Evolutionary conservation across 768 basidiomycete genomes (phyloP), one percentile per base, ranked within the genome.

Genomic region (Russula virescens): DNA sequence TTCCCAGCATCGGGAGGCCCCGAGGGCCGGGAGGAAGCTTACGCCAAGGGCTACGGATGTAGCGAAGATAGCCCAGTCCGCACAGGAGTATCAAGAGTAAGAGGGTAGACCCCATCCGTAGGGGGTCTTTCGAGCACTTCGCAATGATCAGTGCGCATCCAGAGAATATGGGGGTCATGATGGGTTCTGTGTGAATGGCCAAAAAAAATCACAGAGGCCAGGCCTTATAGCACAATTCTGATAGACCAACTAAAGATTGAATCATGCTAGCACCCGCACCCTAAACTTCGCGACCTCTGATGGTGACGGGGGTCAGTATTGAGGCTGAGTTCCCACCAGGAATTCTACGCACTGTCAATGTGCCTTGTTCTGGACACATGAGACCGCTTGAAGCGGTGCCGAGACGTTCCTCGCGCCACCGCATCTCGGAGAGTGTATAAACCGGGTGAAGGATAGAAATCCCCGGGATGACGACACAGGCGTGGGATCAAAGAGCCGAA

Each of bases 1-100:
- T 66, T 47, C 65, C 65, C 1, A 66, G 46, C 34, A 66, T 31
- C 31, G 63, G 65, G 18, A 60, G 43, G 34, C 65, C 65, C 2
- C 31, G 58, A 26, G 65, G 65, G 34, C 65, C 65, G 4, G 62
- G 65, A 35, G 65, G 62, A n/a, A 66, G 48, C 40, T 64, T 64
- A 23, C 65, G 62, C 65, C 65, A 66, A 10, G 65, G 65, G 45
- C 62, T 66, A 21, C 53, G 58, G 31, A 26, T 5, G 34, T 60
- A 66, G 11, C 43, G 58, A 49, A 65, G 21, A 34, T 35, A 50
- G 45, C 8, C 35, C 9, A 65, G 25, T 6, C 46, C 63, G 26
- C 25, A 51, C 26, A 63, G 46, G 45, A 34, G 16, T 5, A 45
- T 10, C 19, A 49, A 50, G 19, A 64, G 46, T 16, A 55, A 55